Conservation (phyloP, 2,329 filamentous ascomycete genomes). For the Leptodontidium sp. region DNA sequence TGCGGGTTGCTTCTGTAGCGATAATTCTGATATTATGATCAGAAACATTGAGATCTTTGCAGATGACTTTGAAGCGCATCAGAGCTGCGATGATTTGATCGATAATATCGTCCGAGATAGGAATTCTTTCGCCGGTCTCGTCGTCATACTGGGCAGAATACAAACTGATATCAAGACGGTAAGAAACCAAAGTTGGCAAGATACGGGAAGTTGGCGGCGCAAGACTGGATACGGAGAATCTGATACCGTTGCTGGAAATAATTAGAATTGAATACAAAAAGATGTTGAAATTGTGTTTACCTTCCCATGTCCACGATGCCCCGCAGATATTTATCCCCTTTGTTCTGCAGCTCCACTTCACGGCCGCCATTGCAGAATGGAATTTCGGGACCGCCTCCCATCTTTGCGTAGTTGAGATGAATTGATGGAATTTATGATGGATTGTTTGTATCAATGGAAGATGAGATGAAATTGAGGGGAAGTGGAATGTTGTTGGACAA, state of each 20-base stretch:
- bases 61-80: conserved; percentile 64
- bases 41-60: conserved; percentile 63
- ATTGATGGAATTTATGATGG: background rate
- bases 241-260: conserved; percentile 69
- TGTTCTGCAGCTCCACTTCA: conserved; percentile 13
- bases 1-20: conserved; percentile 73
- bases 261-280: conserved; percentile 7
- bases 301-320: conserved; percentile 53
- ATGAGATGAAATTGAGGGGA: background rate
- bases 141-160: conserved; percentile 68
- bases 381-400: conserved; percentile 21
- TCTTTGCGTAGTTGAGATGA: conserved; percentile 4
- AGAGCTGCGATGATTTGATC: conserved; percentile 59
- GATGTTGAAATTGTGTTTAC: conserved; percentile 32
- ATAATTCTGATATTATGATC: conserved; percentile 63
- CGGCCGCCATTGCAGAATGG: conserved; percentile 13
- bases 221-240: conserved; percentile 72
- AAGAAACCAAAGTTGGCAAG: conserved; percentile 64
- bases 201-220: conserved; percentile 65
- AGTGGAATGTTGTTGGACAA: conserved; percentile 1
- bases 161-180: conserved; percentile 67
- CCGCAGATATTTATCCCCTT: conserved; percentile 32
- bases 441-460: background rate
- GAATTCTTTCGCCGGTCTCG: conserved; percentile 52
- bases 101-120: conserved; percentile 62